A percentile compares a stretch with the other conserved stretches of the same genome.
These are phyloP conservation scores for Phyllosticta citribraziliensis DNA, from an alignment of 2,329 filamentous ascomycete species.

Conservation along the genomic window DNA sequence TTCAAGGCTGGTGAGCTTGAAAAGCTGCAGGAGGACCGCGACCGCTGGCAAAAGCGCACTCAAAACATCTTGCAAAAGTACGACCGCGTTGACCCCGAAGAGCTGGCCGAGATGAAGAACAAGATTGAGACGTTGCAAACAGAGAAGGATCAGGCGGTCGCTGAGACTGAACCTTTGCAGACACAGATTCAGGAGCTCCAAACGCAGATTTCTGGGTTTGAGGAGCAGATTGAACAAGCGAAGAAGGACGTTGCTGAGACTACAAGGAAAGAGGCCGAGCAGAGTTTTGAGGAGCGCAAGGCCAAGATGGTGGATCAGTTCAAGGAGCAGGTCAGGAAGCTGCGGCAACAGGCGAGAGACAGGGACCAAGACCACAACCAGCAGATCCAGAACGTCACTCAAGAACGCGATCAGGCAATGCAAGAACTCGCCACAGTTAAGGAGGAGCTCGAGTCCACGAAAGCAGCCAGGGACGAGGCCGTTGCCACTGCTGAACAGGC, in stretches of 20 bases:
- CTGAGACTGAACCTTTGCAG: conserved; percentile 41
- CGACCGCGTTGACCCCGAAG: conserved; percentile 85
- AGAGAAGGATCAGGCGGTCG: conserved; percentile 46
- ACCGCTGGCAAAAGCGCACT: conserved; percentile 90
- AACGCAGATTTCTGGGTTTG: conserved; percentile 36
- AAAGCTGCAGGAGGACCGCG: conserved; percentile 80
- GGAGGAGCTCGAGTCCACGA: conserved; percentile 47
- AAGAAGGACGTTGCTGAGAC: conserved; percentile 17
- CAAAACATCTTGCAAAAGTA: conserved; percentile 95
- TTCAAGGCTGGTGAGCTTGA: conserved; percentile 82
- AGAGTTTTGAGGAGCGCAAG: conserved; percentile 40
- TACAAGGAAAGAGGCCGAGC: conserved; percentile 32
- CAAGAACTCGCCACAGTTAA: conserved; percentile 18
- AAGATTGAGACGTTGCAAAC: conserved; percentile 48
- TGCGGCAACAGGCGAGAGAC: conserved; percentile 38
- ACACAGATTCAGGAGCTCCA: conserved; percentile 40
- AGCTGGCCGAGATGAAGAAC: conserved; percentile 81
- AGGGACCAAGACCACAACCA: conserved; percentile 46
- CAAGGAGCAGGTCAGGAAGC: conserved; percentile 50
- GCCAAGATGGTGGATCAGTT: conserved; percentile 39
- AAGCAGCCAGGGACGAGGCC: conserved; percentile 56
- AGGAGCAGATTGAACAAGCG: conserved; percentile 35
- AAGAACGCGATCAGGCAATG: conserved; percentile 25
- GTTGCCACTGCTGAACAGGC: conserved; percentile 31
- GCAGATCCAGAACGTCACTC: conserved; percentile 37